Conservation (phyloP, 768 basidiomycete species). For the Trametes sanguinea region DNA sequence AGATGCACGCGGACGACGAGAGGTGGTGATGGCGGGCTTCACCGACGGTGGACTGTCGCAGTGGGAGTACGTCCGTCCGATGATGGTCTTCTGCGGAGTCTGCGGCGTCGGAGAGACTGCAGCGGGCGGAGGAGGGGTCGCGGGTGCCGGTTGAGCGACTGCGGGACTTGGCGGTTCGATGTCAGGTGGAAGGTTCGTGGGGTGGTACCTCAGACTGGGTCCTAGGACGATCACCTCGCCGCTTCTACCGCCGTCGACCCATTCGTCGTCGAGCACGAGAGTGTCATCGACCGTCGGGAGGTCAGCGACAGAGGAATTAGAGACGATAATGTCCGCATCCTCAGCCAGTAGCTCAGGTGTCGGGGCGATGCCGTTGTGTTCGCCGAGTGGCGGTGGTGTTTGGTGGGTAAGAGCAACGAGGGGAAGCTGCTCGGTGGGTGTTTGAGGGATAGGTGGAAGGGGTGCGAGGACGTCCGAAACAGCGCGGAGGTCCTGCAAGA, state of each 20-base stretch:
- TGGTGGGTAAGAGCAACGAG: too few relatives aligned
- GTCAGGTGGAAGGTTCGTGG: neutral
- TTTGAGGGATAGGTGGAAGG: neutral
- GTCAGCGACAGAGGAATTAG: too few relatives aligned
- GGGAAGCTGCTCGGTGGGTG: neutral
- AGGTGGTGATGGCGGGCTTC: neutral
- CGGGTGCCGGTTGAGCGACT: neutral
- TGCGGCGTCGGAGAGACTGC: neutral
- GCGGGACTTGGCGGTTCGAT: neutral
- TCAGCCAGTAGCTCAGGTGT: neutral
- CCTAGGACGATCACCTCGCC: too few relatives aligned
- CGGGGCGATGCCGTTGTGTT: too few relatives aligned
- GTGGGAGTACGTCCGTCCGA: neutral
- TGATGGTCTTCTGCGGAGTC: neutral
- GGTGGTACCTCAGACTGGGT: neutral
- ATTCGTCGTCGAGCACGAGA: too few relatives aligned
- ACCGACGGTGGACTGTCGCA: neutral
- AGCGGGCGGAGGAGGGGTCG: neutral
- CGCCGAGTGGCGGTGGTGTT: neutral
- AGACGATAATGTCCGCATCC: too few relatives aligned
- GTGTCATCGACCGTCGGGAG: too few relatives aligned
- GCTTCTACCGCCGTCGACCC: too few relatives aligned
- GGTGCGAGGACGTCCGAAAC: neutral
- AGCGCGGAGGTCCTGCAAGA: neutral
- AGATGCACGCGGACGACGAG: neutral